Evolutionary conservation across 352 stramenopile genomes (phyloP).

Genomic region (Phytophthora aleatoria): DNA sequence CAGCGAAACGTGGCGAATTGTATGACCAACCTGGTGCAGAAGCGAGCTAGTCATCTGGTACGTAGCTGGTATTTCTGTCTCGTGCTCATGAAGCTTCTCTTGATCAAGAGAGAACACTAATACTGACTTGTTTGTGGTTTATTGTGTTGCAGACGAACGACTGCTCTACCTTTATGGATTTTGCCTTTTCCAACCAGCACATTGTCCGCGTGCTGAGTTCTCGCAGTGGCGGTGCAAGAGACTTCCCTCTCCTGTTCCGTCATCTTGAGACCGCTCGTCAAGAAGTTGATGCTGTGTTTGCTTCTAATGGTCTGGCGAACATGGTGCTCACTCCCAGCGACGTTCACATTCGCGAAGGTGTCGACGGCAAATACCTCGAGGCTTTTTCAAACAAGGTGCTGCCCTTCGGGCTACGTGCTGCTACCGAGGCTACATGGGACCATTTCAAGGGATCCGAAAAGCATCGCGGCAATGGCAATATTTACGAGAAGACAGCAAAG

Average conservation of each 20-base stretch:
- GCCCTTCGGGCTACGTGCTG: slow-evolving; percentile 43
- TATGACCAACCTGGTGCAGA: slow-evolving; percentile 29
- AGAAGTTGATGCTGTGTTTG: slow-evolving; percentile 39
- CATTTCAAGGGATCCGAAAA: slow-evolving; percentile 49
- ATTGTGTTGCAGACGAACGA: slow-evolving; percentile 26
- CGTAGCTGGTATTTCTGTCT: not conserved
- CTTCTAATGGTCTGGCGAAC: slow-evolving; percentile 36
- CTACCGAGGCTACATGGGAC: slow-evolving; percentile 41
- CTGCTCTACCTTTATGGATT: slow-evolving; percentile 30
- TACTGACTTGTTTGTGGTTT: slow-evolving; percentile 9
- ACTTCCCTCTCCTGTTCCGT: slow-evolving; percentile 37
- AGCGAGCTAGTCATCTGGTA: slow-evolving; percentile 33
- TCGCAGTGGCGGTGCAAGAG: slow-evolving; percentile 23
- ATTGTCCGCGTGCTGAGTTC: slow-evolving; percentile 25
- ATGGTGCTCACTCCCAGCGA: slow-evolving; percentile 39
- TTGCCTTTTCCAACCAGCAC: slow-evolving; percentile 26
- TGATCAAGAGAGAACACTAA: not conserved
- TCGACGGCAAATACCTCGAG: slow-evolving; percentile 44
- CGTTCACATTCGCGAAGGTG: slow-evolving; percentile 41
- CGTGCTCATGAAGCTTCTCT: not conserved
- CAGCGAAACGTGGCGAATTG: slow-evolving; percentile 31
- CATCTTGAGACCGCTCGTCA: slow-evolving; percentile 33
- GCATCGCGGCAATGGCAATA: slow-evolving; percentile 37
- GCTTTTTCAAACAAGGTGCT: slow-evolving; percentile 49
- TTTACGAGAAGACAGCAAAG: slow-evolving; percentile 43